Conservation (phyloP, 768 basidiomycete genomes). For the Boletus sp. region DNA sequence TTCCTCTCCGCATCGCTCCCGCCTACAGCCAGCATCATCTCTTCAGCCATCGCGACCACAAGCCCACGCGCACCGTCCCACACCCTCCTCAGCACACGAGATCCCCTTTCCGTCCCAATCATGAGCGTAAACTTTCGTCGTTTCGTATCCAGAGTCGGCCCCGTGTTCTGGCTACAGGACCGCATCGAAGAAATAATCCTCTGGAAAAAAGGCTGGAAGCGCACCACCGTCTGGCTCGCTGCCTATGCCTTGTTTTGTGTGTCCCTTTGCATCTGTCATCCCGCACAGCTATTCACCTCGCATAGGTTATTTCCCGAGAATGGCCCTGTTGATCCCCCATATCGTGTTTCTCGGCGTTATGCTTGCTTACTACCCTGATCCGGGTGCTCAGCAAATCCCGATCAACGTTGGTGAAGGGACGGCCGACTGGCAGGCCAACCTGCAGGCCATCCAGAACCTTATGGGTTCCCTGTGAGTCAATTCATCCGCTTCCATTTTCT, state of each 20-base stretch:
- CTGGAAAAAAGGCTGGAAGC: conserved; percentile 76
- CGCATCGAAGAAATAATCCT: conserved; percentile 79
- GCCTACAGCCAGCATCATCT: conserved; percentile 3
- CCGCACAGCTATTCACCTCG: not conserved
- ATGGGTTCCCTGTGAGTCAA: conserved; percentile 77
- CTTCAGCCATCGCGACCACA: conserved; percentile 24
- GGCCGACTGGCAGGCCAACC: conserved; percentile 80
- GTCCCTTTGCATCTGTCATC: conserved; percentile 27
- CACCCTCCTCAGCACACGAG: too few relatives aligned
- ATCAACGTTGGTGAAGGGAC: conserved; percentile 55
- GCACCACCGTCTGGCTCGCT: conserved; percentile 73
- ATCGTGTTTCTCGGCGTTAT: conserved; percentile 59
- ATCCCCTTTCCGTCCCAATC: conserved; percentile 74
- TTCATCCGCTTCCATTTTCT: too few relatives aligned
- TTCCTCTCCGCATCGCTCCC: conserved; percentile 26
- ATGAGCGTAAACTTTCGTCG: conserved; percentile 66
- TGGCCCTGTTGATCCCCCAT: conserved; percentile 71
- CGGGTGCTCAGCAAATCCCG: conserved; percentile 33
- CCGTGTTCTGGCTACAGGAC: conserved; percentile 89
- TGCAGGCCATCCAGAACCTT: conserved; percentile 88
- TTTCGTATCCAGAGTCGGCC: conserved; percentile 75
- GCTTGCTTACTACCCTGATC: conserved; percentile 57
- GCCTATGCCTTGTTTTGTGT: conserved; percentile 77
- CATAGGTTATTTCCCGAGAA: conserved; percentile 73
- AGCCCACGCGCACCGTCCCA: conserved; percentile 14